Percentiles rank a stretch among this genome's conserved stretches.
Conservation (phyloP, 2,329 filamentous ascomycete species). For the Lizonia empirigonia region DNA sequence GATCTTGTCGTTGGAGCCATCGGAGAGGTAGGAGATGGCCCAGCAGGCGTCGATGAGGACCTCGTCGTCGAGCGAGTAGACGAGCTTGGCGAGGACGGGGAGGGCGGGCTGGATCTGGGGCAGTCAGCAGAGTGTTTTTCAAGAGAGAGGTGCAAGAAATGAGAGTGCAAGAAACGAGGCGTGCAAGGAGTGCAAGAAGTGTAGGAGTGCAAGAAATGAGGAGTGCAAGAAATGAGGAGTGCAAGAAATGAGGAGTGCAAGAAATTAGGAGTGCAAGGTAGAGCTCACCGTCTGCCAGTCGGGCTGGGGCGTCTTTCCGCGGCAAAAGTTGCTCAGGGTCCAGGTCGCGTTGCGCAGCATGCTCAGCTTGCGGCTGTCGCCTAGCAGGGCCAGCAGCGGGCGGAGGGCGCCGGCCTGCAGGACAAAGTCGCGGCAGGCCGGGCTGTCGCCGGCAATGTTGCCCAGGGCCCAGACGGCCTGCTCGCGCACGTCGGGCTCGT, state of each 20-base stretch:
- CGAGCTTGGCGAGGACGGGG: slow-evolving; percentile 92
- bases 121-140: slow-evolving; percentile 8
- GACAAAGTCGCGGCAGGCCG: slow-evolving; percentile 95
- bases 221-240: too few species aligned
- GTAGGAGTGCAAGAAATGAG: too few species aligned
- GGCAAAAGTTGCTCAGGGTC: slow-evolving; percentile 99
- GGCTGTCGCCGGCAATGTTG: slow-evolving; percentile 98
- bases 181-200: not conserved
- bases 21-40: slow-evolving; percentile 98
- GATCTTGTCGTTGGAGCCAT: slow-evolving; percentile 98
- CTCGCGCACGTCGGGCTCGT: slow-evolving; percentile 95
- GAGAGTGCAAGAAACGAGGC: too few species aligned
- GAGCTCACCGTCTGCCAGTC: slow-evolving; percentile 90
- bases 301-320: slow-evolving; percentile 97
- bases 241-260: not conserved
- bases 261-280: not conserved
- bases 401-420: slow-evolving; percentile 88
- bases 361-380: slow-evolving; percentile 97
- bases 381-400: slow-evolving; percentile 85
- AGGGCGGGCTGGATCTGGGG: slow-evolving; percentile 88
- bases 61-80: slow-evolving; percentile 98
- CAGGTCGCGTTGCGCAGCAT: slow-evolving; percentile 99
- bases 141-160: not conserved
- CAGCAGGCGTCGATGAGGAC: slow-evolving; percentile 99
- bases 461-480: slow-evolving; percentile 98